Evolutionary conservation across 2,329 filamentous ascomycete species (phyloP).

Genomic region (Pleomassaria siparia): DNA sequence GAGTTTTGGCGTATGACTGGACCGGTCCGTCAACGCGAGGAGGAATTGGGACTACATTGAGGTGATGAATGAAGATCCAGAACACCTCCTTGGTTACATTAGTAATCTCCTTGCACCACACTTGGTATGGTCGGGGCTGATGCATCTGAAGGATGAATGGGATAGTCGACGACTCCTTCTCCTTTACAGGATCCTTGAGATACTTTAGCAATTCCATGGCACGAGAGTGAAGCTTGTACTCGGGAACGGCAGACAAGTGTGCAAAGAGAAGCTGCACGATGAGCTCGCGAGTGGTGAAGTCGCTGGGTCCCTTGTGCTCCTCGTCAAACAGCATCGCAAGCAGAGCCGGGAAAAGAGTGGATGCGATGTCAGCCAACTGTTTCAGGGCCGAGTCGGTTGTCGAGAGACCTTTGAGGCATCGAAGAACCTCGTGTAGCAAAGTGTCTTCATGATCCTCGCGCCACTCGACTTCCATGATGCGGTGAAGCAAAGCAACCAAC

Average conservation of each 20-base stretch:
- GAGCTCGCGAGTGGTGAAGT: constrained; percentile 90
- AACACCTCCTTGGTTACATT: constrained; percentile 98
- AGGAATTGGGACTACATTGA: constrained; percentile 79
- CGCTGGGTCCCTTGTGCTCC: constrained; percentile 96
- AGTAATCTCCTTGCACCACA: constrained; percentile 91
- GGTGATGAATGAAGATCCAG: constrained; percentile 96
- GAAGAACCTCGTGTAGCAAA: constrained; percentile 84
- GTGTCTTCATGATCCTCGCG: constrained; percentile 96
- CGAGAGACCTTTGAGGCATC: constrained; percentile 91
- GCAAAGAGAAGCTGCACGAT: constrained; percentile 88
- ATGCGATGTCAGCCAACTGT: constrained; percentile 77
- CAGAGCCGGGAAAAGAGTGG: constrained; percentile 80
- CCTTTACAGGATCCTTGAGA: constrained; percentile 71
- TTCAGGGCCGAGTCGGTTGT: constrained; percentile 85
- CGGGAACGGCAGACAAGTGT: constrained; percentile 68
- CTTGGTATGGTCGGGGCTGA: constrained; percentile 80
- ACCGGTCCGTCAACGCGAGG: constrained; percentile 15
- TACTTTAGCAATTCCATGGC: constrained; percentile 76
- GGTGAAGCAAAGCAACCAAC: constrained; percentile 79
- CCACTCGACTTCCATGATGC: constrained; percentile 97
- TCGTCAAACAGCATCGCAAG: constrained; percentile 91
- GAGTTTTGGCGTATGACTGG: constrained; percentile 57
- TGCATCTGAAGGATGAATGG: constrained; percentile 90
- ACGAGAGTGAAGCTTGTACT: constrained; percentile 64
- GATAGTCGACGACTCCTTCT: constrained; percentile 74